Evolutionary conservation across 148 eudicot genomes (phyloP).

Genomic region (Silene latifolia): DNA sequence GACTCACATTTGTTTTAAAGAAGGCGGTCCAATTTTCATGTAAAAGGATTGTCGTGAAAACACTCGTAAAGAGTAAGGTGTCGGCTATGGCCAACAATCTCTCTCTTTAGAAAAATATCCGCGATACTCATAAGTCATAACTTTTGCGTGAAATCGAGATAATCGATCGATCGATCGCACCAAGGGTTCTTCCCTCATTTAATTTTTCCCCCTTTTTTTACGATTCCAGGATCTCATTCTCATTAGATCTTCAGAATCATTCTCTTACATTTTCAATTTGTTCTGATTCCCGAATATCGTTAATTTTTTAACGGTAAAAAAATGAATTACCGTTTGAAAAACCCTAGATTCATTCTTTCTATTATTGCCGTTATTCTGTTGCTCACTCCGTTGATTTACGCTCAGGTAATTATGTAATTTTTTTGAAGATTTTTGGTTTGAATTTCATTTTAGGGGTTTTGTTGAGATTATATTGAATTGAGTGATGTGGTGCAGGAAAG

Average conservation of each 20-base stretch:
- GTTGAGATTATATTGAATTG: background rate
- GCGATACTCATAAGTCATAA: too few relatives aligned
- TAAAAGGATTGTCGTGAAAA: too few relatives aligned
- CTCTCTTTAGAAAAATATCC: too few relatives aligned
- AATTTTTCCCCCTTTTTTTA: background rate
- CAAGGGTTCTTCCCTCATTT: background rate
- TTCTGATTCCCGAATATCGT: constrained; percentile 2
- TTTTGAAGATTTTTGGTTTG: background rate
- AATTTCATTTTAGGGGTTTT: background rate
- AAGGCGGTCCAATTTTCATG: too few relatives aligned
- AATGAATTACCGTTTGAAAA: constrained; percentile 19
- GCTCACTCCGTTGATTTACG: constrained; percentile 23
- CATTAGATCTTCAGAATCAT: background rate
- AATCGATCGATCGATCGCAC: background rate
- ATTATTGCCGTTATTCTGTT: constrained; percentile 11
- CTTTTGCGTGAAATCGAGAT: background rate
- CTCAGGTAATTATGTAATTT: constrained; percentile 34
- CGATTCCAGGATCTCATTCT: constrained; percentile 12
- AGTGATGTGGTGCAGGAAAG: constrained; percentile 30
- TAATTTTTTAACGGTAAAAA: background rate
- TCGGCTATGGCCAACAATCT: too few relatives aligned
- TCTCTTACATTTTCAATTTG: background rate
- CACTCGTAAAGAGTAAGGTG: too few relatives aligned
- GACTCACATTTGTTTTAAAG: too few relatives aligned
- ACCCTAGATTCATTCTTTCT: constrained; percentile 25